Percentiles rank a stretch among this genome's conserved stretches.
Conservation (phyloP, 306 rosid species). For the Cucurbita ficifolia region DNA sequence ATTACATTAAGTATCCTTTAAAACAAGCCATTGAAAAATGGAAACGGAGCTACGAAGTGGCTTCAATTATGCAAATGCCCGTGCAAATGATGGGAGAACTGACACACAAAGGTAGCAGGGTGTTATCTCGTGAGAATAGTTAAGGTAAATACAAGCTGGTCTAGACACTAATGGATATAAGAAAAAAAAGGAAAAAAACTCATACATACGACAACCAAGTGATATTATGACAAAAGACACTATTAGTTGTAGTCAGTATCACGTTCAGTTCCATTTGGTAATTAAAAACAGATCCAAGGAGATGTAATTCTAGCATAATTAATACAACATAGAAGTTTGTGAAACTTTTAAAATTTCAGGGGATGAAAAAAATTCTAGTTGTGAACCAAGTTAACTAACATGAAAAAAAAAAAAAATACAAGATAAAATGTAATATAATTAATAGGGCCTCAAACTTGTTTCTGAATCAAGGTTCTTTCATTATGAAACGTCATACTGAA, state of each 20-base stretch:
- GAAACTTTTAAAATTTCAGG: neutral
- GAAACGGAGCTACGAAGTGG: neutral
- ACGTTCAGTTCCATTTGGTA: neutral
- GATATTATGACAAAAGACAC: neutral
- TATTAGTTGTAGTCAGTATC: neutral
- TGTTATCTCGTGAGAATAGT: neutral
- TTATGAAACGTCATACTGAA: neutral
- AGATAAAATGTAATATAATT: neutral
- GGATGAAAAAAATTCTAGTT: neutral
- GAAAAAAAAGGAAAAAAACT: too few species aligned
- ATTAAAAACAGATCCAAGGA: neutral
- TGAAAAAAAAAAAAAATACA: neutral
- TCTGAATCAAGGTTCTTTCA: neutral
- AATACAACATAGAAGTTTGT: neutral
- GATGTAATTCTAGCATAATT: neutral
- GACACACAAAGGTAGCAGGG: neutral
- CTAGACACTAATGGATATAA: neutral
- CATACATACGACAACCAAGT: neutral
- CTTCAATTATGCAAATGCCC: neutral
- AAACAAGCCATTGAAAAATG: neutral
- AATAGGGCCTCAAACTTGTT: neutral
- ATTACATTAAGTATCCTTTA: neutral
- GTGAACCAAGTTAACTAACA: neutral
- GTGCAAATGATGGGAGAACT: neutral
- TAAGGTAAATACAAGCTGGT: neutral